These are phyloP conservation scores for Gossypium anomalum DNA, from an alignment of 345 rosid genomes.

Conservation along the genomic window DNA sequence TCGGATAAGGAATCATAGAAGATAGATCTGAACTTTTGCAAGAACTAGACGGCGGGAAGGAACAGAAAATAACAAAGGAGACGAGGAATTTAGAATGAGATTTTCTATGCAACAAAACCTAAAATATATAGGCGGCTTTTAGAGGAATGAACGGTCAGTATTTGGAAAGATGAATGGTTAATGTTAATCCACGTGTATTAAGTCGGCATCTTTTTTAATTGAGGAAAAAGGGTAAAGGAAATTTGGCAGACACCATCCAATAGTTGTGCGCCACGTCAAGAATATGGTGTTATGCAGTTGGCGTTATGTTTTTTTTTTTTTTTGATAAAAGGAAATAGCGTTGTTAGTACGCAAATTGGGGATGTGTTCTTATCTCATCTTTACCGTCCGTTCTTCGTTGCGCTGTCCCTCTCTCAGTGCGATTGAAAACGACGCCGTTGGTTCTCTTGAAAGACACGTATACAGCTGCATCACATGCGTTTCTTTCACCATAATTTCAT, in stretches of 20 bases:
- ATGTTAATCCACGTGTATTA: conserved; percentile 12
- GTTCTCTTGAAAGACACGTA: neutral
- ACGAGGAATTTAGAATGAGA: neutral
- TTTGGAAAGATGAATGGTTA: conserved; percentile 20
- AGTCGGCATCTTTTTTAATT: neutral
- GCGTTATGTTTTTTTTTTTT: no score
- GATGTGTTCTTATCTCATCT: neutral
- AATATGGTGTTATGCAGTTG: neutral
- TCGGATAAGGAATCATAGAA: neutral
- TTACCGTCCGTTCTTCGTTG: neutral
- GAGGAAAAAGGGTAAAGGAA: neutral
- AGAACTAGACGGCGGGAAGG: no score
- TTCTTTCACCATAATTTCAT: neutral
- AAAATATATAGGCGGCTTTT: conserved; percentile 20
- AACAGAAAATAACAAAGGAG: neutral
- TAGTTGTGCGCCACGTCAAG: neutral
- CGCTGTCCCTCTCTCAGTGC: neutral
- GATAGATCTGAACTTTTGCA: conserved; percentile 22
- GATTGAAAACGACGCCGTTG: neutral
- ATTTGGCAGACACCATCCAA: neutral
- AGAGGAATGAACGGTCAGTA: conserved; percentile 28
- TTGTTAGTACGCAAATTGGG: conserved; percentile 2
- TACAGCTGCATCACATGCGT: neutral
- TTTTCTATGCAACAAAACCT: neutral
- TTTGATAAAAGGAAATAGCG: neutral